A percentile compares a stretch with the other conserved stretches of the same genome.
Evolutionary conservation across 352 stramenopile species (phyloP).

Genomic region (Pythium diclinum): DNA sequence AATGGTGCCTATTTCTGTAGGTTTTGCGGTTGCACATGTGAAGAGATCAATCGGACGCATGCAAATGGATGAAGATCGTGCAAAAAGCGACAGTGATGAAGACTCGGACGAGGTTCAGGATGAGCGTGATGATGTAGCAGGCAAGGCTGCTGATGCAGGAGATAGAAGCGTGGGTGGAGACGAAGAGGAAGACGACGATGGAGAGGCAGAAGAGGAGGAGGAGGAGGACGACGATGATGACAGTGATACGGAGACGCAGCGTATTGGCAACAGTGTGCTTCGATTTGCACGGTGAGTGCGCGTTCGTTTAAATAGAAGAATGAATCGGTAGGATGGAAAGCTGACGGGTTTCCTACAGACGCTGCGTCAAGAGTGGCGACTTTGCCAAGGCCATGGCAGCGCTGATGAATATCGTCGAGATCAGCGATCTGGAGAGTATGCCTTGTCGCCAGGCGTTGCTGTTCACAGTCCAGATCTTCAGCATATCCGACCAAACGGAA

Average conservation of each 20-base stretch:
- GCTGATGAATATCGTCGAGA: constrained; percentile 41
- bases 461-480: constrained; percentile 42
- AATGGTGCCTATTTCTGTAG: background rate
- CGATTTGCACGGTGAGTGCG: constrained; percentile 28
- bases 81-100: background rate
- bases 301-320: background rate
- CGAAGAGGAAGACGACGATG: constrained; percentile 1
- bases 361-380: constrained; percentile 41
- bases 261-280: constrained; percentile 28
- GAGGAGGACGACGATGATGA: constrained; percentile 13
- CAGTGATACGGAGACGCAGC: constrained; percentile 19
- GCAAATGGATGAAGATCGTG: background rate
- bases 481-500: constrained; percentile 28
- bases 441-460: constrained; percentile 37
- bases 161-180: background rate
- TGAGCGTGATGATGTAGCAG: background rate
- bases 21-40: background rate
- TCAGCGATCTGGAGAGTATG: constrained; percentile 26
- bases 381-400: constrained; percentile 41
- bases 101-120: background rate
- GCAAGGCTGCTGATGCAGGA: background rate
- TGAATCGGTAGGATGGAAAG: background rate
- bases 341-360: constrained; percentile 21
- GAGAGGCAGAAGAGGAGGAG: background rate
- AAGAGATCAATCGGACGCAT: background rate